phyloP scores from a whole-genome alignment of 2,329 filamentous ascomycete species.

The Neopestalotiopsis rosae region DNA sequence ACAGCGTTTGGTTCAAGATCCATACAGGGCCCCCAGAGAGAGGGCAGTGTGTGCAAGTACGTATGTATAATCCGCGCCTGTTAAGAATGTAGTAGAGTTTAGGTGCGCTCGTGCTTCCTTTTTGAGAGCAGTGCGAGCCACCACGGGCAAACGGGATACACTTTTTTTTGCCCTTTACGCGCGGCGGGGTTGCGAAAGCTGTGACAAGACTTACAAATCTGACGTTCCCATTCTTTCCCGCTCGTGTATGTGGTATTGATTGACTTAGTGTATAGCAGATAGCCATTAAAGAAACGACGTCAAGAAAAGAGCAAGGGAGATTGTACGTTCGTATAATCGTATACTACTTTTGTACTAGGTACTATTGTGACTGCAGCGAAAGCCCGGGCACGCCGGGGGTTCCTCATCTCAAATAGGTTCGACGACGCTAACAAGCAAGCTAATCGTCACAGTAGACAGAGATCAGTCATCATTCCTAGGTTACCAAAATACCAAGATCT shows the following conservation, averaged over 20 bases:
- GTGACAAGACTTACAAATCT: constrained; percentile 7
- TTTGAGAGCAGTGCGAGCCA: constrained; percentile 8
- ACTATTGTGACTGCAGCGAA: background rate
- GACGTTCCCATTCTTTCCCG: background rate
- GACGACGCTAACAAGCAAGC: background rate
- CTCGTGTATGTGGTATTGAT: too few relatives aligned
- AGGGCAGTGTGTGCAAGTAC: background rate
- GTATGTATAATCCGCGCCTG: constrained; percentile 11
- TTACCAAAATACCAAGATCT: too few relatives aligned
- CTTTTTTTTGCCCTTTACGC: background rate
- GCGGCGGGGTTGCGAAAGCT: constrained; percentile 1
- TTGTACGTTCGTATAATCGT: background rate
- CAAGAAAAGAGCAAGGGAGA: background rate
- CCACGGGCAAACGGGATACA: too few relatives aligned
- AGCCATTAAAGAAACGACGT: background rate
- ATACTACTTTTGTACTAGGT: background rate
- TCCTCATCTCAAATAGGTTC: background rate
- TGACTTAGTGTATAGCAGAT: background rate
- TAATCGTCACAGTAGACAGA: background rate
- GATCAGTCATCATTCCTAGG: too few relatives aligned
- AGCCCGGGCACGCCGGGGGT: background rate
- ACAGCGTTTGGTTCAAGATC: background rate
- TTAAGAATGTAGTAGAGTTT: constrained; percentile 10
- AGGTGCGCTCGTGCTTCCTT: constrained; percentile 14
- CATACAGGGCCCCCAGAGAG: background rate